Evolutionary conservation across 2,329 filamentous ascomycete species (phyloP), one percentile per base, ranked within the genome.

Genomic region (Paracoccidioides brasiliensis): DNA sequence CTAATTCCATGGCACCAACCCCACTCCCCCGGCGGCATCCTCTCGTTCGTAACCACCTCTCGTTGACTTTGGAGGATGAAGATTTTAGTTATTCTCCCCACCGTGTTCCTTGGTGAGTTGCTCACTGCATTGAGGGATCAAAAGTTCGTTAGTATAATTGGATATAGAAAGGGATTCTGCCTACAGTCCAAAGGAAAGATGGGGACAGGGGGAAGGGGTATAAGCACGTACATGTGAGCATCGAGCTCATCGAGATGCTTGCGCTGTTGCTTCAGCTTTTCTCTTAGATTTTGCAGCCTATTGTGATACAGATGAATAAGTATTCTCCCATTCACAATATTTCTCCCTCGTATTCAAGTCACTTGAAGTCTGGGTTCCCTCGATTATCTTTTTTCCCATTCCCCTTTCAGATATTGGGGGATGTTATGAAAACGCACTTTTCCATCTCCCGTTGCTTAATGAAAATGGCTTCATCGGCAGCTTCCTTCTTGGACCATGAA

Each of bases 401-500:
- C 22, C 22, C 2, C 44, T 7, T 15, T 35, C 30, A 35, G 14
- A 15, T 9, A 48, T 15, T 35, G n/a, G 32, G 46, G 33, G n/a
- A 9, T 1, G n/a, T 14, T 9, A 15, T 42, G 22, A 43, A 52
- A 35, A 66, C 69, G 53, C 67, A 76, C 88, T 95, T 96, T 77
- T 90, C 84, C 76, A 83, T 82, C 81, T 97, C 93, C 69, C 90
- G 87, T 76, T 86, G 78, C 67, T 83, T 82, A 75, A 98, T 90
- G 74, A 86, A 88, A 64, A 82, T 81, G 71, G 90, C 85, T 77
- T 97, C 93, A 69, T 77, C 80, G 63, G 91, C 91, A 70, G 85
- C 81, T 76, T 98, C 93, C 65, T 93, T 89, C 76, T 85, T 86
- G 76, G 85, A 88, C 81, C 96, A 98, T 56, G 88, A 83, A 70